Base-by-base conservation (phyloP, 1,284 basidiomycete species). In the Cutaneotrichosporon arboriforme region DNA sequence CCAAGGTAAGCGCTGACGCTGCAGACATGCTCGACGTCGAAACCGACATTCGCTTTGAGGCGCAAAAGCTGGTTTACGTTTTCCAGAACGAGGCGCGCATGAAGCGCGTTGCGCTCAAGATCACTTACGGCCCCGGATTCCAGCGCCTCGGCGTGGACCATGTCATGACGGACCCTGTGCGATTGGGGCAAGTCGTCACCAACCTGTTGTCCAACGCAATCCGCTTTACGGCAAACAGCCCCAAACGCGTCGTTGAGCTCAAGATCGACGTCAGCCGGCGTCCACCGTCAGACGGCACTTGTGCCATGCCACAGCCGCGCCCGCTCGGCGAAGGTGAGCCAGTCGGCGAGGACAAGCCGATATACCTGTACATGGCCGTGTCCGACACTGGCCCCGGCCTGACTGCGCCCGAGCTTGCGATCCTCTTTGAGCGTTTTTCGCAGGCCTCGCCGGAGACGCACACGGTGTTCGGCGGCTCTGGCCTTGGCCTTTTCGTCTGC, bases 61-160 rank as follows among this genome's bases (percentile, higher is more conserved):
- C 64, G 3, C 61, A 63, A 15, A 65, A 64, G 23, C 54, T 68
- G 7, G 45, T 68, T 13, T 59, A 61, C 2, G 64, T 70, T 37
- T 73, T 69, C 58, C 63, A 64, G 49, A 70, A 68, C 51, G 70
- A 72, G 48, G 60, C 67, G 13, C 65, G 66, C 33, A 71, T 69
- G 65, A 67, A 61, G 36, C 64, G 72, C 60, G 66, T 63, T 39
- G 14, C 37, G 10, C 52, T 63, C 21, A 33, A 21, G 3, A 44
- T 63, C 4, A 31, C 34, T 14, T 31, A 60, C 2, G 36, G 43
- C 7, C 31, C 34, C 1, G 31, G 46, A 4, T 52, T 60, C 26
- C 50, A 55, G 14, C 17, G 46, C 7, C 44, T 53, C 13, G 50
- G 41, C 20, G n/a, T 47, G 12, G 46, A 51, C 14, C 43, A 36